These are phyloP conservation scores for Septoria linicola DNA, from an alignment of 2,329 filamentous ascomycete species.

Conservation along the genomic window DNA sequence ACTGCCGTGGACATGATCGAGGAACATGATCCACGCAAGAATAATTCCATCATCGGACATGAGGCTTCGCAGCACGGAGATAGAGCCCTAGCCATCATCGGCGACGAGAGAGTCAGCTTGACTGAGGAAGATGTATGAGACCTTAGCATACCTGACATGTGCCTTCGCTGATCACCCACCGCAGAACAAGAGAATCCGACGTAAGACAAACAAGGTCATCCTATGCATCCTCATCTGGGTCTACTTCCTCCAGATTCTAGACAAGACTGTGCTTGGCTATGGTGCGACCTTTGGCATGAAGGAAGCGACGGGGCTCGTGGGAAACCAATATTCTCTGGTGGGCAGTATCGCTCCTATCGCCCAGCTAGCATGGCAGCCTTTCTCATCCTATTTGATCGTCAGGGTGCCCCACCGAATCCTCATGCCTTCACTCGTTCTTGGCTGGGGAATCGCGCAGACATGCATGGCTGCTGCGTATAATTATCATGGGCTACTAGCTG, in stretches of 20 bases:
- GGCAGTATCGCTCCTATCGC: conserved; percentile 52
- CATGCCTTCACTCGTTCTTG: conserved; percentile 60
- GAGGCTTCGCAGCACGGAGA: conserved; percentile 25
- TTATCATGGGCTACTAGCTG: conserved; percentile 59
- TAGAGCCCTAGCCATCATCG: conserved; percentile 24
- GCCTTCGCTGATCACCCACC: conserved; percentile 1
- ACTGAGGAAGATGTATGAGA: conserved; percentile 40
- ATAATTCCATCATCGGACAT: conserved; percentile 11
- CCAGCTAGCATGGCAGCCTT: conserved; percentile 62
- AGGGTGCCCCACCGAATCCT: conserved; percentile 64
- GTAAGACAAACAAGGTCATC: conserved; percentile 62
- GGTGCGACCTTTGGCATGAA: conserved; percentile 50
- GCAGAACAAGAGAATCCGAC: conserved; percentile 55
- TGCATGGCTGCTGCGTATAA: conserved; percentile 61
- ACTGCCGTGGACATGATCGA: conserved; percentile 16
- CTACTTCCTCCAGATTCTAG: conserved; percentile 56
- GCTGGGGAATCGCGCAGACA: conserved; percentile 60
- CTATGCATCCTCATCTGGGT: conserved; percentile 57
- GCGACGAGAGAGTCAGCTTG: conserved; percentile 33
- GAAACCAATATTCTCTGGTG: conserved; percentile 52
- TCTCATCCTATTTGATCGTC: conserved; percentile 63
- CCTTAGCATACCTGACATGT: not conserved
- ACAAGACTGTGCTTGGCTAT: conserved; percentile 55
- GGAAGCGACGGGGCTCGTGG: conserved; percentile 46
- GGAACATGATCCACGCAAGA: conserved; percentile 15